Evolutionary conservation across 78 protist species (phyloP).

Genomic region (Creolimax fragrantissima): DNA sequence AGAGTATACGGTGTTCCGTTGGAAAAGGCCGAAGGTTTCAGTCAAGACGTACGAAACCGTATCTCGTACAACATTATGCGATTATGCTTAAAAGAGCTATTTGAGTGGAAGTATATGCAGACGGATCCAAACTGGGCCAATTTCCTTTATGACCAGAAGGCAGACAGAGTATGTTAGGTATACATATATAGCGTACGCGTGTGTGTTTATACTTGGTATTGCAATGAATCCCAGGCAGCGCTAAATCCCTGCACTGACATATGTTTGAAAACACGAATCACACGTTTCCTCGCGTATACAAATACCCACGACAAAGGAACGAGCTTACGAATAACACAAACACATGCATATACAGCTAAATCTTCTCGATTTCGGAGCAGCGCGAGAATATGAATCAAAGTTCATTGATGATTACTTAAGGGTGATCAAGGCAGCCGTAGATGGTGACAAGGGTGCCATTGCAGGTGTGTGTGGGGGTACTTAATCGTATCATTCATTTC

Average conservation of each 20-base stretch:
- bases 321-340: too few relatives aligned
- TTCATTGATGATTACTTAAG: conserved; percentile 58
- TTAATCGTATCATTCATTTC: too few relatives aligned
- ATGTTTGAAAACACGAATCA: too few relatives aligned
- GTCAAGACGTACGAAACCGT: conserved; percentile 16
- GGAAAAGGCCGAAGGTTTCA: conserved; percentile 16
- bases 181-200: too few relatives aligned
- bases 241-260: too few relatives aligned
- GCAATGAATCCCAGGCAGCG: too few relatives aligned
- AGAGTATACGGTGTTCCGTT: conserved; percentile 44
- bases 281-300: too few relatives aligned
- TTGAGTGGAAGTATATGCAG: conserved; percentile 68
- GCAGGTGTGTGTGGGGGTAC: conserved; percentile 9
- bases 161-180: too few relatives aligned
- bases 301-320: too few relatives aligned
- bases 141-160: conserved; percentile 58
- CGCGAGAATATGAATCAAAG: conserved; percentile 27
- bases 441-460: conserved; percentile 8
- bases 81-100: conserved; percentile 61
- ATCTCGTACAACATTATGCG: conserved; percentile 29
- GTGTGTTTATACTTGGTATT: too few relatives aligned
- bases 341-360: too few relatives aligned
- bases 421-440: conserved; percentile 61
- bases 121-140: conserved; percentile 83
- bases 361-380: conserved; percentile 81